A percentile compares a stretch with the other conserved stretches of the same genome.
Evolutionary conservation across 306 rosid genomes (phyloP).

Genomic region (Malus sieversii): DNA sequence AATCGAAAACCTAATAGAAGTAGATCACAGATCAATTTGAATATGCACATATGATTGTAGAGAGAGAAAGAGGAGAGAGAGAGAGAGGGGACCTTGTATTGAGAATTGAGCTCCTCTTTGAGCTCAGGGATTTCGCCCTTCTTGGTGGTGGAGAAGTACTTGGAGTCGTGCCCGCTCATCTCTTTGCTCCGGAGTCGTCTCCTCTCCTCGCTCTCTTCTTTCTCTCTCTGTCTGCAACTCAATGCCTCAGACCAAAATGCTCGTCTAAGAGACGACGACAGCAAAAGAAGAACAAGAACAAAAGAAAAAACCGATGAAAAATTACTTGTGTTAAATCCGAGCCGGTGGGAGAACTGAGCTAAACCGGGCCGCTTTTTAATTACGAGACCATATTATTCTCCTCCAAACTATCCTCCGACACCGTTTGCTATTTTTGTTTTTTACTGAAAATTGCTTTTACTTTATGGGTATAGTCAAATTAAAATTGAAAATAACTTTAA

Average conservation of each 20-base stretch:
- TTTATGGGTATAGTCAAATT: too few relatives aligned
- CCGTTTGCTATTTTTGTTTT: too few relatives aligned
- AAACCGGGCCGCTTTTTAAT: not conserved
- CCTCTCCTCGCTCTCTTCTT: not conserved
- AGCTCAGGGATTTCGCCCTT: conserved; percentile 99
- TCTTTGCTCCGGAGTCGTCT: conserved; percentile 8
- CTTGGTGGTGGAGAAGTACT: conserved; percentile 97
- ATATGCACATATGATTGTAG: not conserved
- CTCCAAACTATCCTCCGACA: too few relatives aligned
- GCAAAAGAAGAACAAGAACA: not conserved
- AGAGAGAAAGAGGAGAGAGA: not conserved
- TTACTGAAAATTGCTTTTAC: too few relatives aligned
- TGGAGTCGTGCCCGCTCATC: conserved; percentile 98
- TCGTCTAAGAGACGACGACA: not conserved
- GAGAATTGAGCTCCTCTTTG: conserved; percentile 99
- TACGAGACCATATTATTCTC: not conserved
- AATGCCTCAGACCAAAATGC: not conserved
- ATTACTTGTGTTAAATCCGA: not conserved
- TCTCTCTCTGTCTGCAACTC: not conserved
- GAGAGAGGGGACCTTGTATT: conserved; percentile 72
- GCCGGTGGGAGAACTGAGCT: conserved; percentile 6
- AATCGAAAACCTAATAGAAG: conserved; percentile 1
- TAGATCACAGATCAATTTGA: conserved; percentile 26
- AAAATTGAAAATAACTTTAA: too few relatives aligned
- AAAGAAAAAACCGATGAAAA: not conserved